Evolutionary conservation across 306 rosid genomes (phyloP), one percentile per base, ranked within the genome.

Genomic region (Castanospermum australe): DNA sequence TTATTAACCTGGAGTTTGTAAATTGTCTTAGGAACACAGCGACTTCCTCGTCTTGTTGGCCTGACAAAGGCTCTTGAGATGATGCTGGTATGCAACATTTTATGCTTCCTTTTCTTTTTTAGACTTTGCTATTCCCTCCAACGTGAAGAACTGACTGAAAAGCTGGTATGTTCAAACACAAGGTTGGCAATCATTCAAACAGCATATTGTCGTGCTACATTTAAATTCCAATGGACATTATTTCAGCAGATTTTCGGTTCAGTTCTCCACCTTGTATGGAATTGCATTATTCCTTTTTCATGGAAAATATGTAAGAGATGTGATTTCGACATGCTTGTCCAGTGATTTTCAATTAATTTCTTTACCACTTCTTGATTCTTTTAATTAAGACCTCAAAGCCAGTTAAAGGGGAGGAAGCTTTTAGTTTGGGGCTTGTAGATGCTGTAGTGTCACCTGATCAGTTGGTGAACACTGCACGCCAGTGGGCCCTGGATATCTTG

Each of bases 1-100:
- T 48, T 79, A 20, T 57, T 77, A 73, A 78, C 74, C 78, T 85
- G 24, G 67, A 75, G 68, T 59, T 67, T 57, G 21, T 84, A 21
- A 81, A 77, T 66, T 89, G 67, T 76, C 81, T 77, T 80, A 96
- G 99, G 99, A 78, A 96, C 99, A 1, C 99, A 96, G 78, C 88
- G 99, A 51, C 97, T 96, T 82, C 99, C 99, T 30, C 98, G 99
- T 61, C 99, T 96, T 75, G 98, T 96, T 85, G 99, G 99, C 74
- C 87, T 96, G 62, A 5, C 97, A 77, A 96, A 91, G 90, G 90
- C 90, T 18, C 94, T 96, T 83, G 98, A 96, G 74, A 96, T 96
- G 96, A 91, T 96, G 80, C 82, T 96, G 94, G 98, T 96, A 80
- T 81, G 88, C 82, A 67, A 6, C 79, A 15, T 59, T 33, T 75